phyloP scores from a whole-genome alignment of 176 grass and related monocot genomes.

The Zoysia pacifica region DNA sequence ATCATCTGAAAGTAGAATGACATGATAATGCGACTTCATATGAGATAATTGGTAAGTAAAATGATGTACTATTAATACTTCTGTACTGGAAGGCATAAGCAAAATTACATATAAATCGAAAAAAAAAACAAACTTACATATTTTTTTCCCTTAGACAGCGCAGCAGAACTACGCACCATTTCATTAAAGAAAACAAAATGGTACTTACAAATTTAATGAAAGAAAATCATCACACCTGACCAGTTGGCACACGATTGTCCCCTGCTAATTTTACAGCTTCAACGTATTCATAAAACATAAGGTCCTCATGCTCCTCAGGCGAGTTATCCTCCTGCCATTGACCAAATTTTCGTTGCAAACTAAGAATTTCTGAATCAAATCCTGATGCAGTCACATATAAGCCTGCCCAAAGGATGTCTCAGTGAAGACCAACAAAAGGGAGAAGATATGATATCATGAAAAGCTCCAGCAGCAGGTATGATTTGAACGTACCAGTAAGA shows the following conservation, averaged over 20 bases:
- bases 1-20: constrained; percentile 1
- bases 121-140: neutral
- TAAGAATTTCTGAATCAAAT: constrained; percentile 76
- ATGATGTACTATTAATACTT: neutral
- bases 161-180: no score
- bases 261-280: constrained; percentile 87
- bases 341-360: constrained; percentile 89
- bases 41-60: constrained; percentile 20
- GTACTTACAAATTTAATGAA: neutral
- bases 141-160: no score
- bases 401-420: constrained; percentile 52
- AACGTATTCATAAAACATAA: constrained; percentile 96
- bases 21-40: constrained; percentile 14
- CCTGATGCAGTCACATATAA: constrained; percentile 78
- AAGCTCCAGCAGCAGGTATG: constrained; percentile 15
- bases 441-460: constrained; percentile 15
- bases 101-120: neutral
- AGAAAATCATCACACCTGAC: constrained; percentile 65
- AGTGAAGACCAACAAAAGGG: constrained; percentile 31
- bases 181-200: neutral
- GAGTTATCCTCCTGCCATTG: constrained; percentile 77
- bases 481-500: constrained; percentile 72
- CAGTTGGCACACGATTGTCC: constrained; percentile 69
- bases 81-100: constrained; percentile 28
- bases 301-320: constrained; percentile 47